These are phyloP conservation scores for Kwoniella bestiolae DNA, from an alignment of 768 basidiomycete species.

Conservation along the genomic window DNA sequence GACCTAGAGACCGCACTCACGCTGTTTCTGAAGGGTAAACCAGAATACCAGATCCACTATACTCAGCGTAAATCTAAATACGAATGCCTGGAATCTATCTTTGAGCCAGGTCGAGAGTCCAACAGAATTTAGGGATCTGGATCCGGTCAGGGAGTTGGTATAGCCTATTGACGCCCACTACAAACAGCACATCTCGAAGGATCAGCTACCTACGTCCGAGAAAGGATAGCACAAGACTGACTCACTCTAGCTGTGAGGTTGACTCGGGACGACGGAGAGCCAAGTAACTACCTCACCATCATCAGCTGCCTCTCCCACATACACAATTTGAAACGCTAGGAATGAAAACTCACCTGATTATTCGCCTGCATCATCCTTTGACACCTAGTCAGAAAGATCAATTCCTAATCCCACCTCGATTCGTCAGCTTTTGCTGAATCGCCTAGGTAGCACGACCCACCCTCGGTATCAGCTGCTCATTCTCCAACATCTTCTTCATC, in stretches of 20 bases:
- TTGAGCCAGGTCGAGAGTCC: conserved; percentile 54
- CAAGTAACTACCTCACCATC: conserved; percentile 63
- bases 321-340: neutral
- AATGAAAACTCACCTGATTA: conserved; percentile 58
- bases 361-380: conserved; percentile 59
- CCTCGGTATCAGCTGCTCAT: conserved; percentile 57
- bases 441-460: too few relatives aligned
- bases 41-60: conserved; percentile 76
- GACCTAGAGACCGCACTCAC: conserved; percentile 39
- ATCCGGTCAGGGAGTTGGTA: conserved; percentile 65
- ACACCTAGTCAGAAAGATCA: conserved; percentile 56
- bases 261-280: conserved; percentile 85
- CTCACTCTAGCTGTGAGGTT: conserved; percentile 84
- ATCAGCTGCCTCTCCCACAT: neutral
- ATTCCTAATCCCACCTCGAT: conserved; percentile 31
- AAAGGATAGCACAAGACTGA: conserved; percentile 48
- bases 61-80: conserved; percentile 70
- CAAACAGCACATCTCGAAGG: neutral
- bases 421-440: too few relatives aligned
- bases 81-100: conserved; percentile 61
- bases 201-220: neutral
- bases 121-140: conserved; percentile 53
- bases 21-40: conserved; percentile 63
- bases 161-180: conserved; percentile 55
- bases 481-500: conserved; percentile 58